Percentiles rank a stretch among this genome's conserved stretches.
These are phyloP conservation scores for Barnettozyma pratensis DNA, from an alignment of 805 yeast genomes.

Conservation along the genomic window DNA sequence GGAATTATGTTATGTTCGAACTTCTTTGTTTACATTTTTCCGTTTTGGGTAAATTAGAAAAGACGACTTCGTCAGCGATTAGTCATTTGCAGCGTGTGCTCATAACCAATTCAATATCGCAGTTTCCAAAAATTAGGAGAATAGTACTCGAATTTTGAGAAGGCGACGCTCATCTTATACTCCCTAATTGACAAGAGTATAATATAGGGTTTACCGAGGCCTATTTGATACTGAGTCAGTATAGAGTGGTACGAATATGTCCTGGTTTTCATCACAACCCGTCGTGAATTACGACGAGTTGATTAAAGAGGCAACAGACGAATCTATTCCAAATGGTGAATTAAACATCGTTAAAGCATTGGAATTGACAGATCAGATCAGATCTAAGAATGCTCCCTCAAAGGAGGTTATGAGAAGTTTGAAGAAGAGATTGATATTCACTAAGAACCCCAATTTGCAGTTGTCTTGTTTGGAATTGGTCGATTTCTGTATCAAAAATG, in stretches of 20 bases:
- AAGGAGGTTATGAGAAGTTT: slow-evolving; percentile 82
- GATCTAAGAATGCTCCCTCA: slow-evolving; percentile 74
- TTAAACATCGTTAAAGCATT: slow-evolving; percentile 68
- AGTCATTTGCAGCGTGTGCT: neutral
- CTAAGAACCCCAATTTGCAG: slow-evolving; percentile 76
- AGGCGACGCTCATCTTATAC: too few relatives aligned
- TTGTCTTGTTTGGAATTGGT: slow-evolving; percentile 68
- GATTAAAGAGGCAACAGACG: slow-evolving; percentile 76
- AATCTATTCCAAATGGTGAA: slow-evolving; percentile 89
- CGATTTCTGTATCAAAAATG: slow-evolving; percentile 88
- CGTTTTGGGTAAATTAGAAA: slow-evolving; percentile 16
- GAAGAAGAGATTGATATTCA: slow-evolving; percentile 61
- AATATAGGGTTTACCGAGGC: too few relatives aligned
- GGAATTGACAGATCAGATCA: slow-evolving; percentile 81
- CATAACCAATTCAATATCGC: neutral
- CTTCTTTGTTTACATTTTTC: slow-evolving; percentile 18
- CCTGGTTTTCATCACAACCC: slow-evolving; percentile 22
- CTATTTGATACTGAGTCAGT: neutral
- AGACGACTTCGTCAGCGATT: neutral
- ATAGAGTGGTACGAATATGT: slow-evolving; percentile 12
- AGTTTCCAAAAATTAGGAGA: neutral
- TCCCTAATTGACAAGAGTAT: too few relatives aligned
- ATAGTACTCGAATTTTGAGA: too few relatives aligned
- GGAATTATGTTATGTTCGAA: neutral
- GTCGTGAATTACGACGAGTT: slow-evolving; percentile 40